These are phyloP conservation scores for Phoma sp. DNA, from an alignment of 2,329 filamentous ascomycete species.

Conservation along the genomic window DNA sequence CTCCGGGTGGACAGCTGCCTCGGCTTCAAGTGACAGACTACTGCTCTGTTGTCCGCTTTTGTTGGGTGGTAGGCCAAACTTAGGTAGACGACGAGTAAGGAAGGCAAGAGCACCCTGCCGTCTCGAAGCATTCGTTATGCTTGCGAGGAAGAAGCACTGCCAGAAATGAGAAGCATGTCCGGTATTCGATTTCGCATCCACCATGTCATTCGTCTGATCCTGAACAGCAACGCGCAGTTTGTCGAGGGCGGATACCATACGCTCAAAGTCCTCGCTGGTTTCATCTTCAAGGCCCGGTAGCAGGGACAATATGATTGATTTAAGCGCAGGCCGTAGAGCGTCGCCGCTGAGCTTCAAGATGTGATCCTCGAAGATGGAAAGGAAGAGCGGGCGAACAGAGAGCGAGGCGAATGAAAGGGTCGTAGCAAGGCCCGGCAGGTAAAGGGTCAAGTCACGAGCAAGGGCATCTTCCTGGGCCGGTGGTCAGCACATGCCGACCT, in stretches of 20 bases:
- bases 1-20: constrained; percentile 83
- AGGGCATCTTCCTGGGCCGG: constrained; percentile 68
- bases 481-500: constrained; percentile 30
- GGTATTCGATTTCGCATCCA: constrained; percentile 32
- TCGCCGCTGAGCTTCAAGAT: constrained; percentile 74
- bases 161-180: constrained; percentile 87
- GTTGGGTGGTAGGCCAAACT: constrained; percentile 57
- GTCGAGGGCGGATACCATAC: constrained; percentile 78
- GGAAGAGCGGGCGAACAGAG: constrained; percentile 82
- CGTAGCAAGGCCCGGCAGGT: constrained; percentile 85
- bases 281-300: constrained; percentile 94
- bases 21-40: constrained; percentile 58
- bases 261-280: constrained; percentile 95
- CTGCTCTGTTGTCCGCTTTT: constrained; percentile 14
- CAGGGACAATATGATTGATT: constrained; percentile 86
- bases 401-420: constrained; percentile 95
- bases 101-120: constrained; percentile 89
- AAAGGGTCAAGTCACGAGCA: constrained; percentile 81
- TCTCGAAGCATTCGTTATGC: constrained; percentile 85
- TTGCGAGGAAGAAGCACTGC: constrained; percentile 95
- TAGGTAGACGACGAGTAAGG: constrained; percentile 78
- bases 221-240: constrained; percentile 74
- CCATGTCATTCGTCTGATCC: constrained; percentile 56
- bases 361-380: constrained; percentile 81
- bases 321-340: constrained; percentile 83